These are phyloP conservation scores for Coemansia javaensis DNA, from an alignment of 192 early-diverging fungal species.

Conservation along the genomic window DNA sequence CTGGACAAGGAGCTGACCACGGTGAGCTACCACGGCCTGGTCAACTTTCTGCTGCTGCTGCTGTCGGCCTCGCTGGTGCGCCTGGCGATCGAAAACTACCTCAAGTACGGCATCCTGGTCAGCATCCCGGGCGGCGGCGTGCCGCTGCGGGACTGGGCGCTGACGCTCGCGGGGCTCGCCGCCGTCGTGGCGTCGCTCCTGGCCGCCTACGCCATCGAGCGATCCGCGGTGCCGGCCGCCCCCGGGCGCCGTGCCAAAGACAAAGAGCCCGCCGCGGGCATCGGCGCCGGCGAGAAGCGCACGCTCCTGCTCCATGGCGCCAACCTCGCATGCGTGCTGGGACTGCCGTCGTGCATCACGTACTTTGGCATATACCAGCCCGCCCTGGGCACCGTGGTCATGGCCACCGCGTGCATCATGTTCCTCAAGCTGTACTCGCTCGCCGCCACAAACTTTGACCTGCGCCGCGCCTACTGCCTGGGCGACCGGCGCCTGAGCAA, in stretches of 20 bases:
- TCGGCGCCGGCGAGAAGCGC: slow-evolving; percentile 25
- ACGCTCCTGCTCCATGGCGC: slow-evolving; percentile 46
- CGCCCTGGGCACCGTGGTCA: slow-evolving; percentile 57
- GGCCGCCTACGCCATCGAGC: slow-evolving; percentile 60
- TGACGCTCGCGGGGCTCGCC: slow-evolving; percentile 48
- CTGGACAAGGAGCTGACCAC: slow-evolving; percentile 80
- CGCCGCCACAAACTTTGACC: slow-evolving; percentile 70
- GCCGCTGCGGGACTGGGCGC: slow-evolving; percentile 57
- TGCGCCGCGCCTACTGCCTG: slow-evolving; percentile 59
- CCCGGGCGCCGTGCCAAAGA: neutral
- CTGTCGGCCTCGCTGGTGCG: slow-evolving; percentile 78
- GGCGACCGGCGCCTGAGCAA: slow-evolving; percentile 28
- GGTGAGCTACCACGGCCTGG: slow-evolving; percentile 80
- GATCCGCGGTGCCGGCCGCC: slow-evolving; percentile 24
- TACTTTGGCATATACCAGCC: slow-evolving; percentile 69
- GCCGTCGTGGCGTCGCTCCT: slow-evolving; percentile 51
- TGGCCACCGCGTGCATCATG: slow-evolving; percentile 61
- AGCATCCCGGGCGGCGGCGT: slow-evolving; percentile 59
- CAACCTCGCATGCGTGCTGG: slow-evolving; percentile 56
- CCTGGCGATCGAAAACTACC: slow-evolving; percentile 81
- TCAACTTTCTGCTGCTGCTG: slow-evolving; percentile 70
- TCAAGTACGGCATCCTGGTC: slow-evolving; percentile 83
- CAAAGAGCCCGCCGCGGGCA: slow-evolving; percentile 3
- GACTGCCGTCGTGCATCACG: slow-evolving; percentile 59
- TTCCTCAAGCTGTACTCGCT: slow-evolving; percentile 81